A percentile compares a stretch with the other conserved stretches of the same genome.
Conservation (phyloP, 345 rosid species). For the Melaleuca alternifolia region DNA sequence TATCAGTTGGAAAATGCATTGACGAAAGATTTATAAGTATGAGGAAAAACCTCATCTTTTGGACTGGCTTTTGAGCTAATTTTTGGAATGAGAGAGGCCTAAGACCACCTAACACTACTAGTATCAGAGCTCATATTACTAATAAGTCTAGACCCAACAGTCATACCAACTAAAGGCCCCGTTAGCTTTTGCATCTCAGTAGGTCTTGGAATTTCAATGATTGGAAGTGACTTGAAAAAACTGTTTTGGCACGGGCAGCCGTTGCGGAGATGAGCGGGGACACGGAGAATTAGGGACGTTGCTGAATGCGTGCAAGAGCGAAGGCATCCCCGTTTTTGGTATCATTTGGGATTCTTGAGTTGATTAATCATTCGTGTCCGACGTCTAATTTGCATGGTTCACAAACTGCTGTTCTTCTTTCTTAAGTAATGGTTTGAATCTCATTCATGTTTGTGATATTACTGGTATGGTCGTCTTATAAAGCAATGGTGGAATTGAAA, state of each 20-base stretch:
- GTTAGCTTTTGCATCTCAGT: neutral
- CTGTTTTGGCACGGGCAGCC: constrained; percentile 32
- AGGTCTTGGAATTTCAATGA: neutral
- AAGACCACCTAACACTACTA: no score
- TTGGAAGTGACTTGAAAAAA: neutral
- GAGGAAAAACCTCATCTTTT: no score
- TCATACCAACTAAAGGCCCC: neutral
- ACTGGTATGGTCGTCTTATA: neutral
- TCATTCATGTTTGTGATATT: neutral
- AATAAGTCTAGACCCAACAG: no score
- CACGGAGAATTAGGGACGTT: constrained; percentile 61
- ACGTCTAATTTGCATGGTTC: neutral
- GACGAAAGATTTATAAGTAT: no score
- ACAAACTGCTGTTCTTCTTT: neutral
- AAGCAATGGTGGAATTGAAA: neutral
- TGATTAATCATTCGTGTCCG: neutral
- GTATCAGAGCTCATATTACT: no score
- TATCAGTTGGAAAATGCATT: no score
- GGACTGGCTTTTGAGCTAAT: no score
- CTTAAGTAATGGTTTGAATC: neutral
- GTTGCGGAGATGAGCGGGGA: constrained; percentile 54
- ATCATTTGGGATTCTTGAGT: constrained; percentile 80
- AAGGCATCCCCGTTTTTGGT: constrained; percentile 62
- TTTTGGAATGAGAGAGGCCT: no score
- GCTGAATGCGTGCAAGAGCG: constrained; percentile 53